These are phyloP conservation scores for Priceomyces melissophilus DNA, from an alignment of 805 yeast genomes.

Conservation along the genomic window DNA sequence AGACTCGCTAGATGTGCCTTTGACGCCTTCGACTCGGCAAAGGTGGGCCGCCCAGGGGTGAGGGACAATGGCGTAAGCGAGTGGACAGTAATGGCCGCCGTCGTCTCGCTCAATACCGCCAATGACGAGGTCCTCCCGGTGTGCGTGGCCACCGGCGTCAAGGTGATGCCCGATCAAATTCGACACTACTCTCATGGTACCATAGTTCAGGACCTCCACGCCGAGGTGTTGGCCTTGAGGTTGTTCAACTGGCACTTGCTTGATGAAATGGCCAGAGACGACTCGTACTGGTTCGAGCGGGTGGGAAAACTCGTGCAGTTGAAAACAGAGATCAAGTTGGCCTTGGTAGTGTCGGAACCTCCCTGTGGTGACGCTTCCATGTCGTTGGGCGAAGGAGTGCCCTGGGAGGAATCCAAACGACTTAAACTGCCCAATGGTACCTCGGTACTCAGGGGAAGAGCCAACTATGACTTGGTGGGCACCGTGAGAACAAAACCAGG, in stretches of 20 bases:
- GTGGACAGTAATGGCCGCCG: slow-evolving; percentile 81
- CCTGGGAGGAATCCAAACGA: slow-evolving; percentile 19
- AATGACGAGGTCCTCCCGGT: slow-evolving; percentile 31
- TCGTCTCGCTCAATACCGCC: slow-evolving; percentile 42
- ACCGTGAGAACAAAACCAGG: slow-evolving; percentile 92
- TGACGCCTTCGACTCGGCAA: slow-evolving; percentile 23
- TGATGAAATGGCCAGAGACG: slow-evolving; percentile 31
- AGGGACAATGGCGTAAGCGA: slow-evolving; percentile 67
- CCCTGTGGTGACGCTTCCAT: slow-evolving; percentile 94
- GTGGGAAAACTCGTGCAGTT: slow-evolving; percentile 19
- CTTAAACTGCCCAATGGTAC: slow-evolving; percentile 8
- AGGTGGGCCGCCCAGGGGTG: slow-evolving; percentile 54
- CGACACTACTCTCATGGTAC: slow-evolving; percentile 47
- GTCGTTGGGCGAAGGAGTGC: slow-evolving; percentile 23
- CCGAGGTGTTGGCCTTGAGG: slow-evolving; percentile 75
- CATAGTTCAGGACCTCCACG: slow-evolving; percentile 84
- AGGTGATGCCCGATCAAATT: slow-evolving; percentile 61
- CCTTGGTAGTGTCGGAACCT: slow-evolving; percentile 64
- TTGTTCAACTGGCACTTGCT: slow-evolving; percentile 62
- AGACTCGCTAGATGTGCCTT: slow-evolving; percentile 24
- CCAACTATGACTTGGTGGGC: slow-evolving; percentile 53
- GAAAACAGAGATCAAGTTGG: slow-evolving; percentile 41
- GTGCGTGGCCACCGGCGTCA: slow-evolving; percentile 76
- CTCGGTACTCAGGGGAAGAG: slow-evolving; percentile 54
- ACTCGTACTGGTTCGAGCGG: slow-evolving; percentile 5